Evolutionary conservation across 2,329 filamentous ascomycete genomes (phyloP), one percentile per base, ranked within the genome.

Genomic region (Scleromitrula shiraiana): DNA sequence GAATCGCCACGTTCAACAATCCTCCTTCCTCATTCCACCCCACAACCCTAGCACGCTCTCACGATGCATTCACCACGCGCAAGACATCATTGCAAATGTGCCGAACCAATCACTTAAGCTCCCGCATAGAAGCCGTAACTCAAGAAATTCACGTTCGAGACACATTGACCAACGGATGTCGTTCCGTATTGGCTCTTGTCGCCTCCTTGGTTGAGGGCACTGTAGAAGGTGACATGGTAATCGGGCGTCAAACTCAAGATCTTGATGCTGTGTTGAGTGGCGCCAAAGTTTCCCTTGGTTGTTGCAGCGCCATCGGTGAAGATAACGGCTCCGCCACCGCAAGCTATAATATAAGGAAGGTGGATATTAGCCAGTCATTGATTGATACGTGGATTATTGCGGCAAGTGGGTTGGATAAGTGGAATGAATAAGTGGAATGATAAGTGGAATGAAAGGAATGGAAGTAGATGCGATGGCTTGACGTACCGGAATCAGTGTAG

Each of bases 401-500:
- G 2, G 22, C 4, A 10, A 7, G 2, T 5, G 10, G 19, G 8
- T 5, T 12, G 5, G 7, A 22, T 5, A 36, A 12, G n/a, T 23
- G 35, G 2, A 5, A n/a, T 6, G 6, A 24, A 8, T 19, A 4
- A 10, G 9, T 35, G 7, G 15, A 17, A 1, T 4, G n/a, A 17
- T 8, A 9, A 9, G 32, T 36, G 9, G 12, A 36, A 36, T 19
- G 8, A 10, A 27, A 19, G n/a, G n/a, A n/a, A n/a, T n/a, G n/a
- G n/a, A n/a, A n/a, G n/a, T 19, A 1, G 5, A n/a, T 24, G 3
- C 4, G 20, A 33, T 36, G 35, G n/a, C 5, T 7, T 17, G 19
- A 35, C 41, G n/a, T 36, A 36, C 41, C n/a, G 2, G 41, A 43
- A 9, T 43, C 41, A 5, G 41, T 43, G 22, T 43, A 43, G n/a